Evolutionary conservation across 2,329 filamentous ascomycete species (phyloP).

Genomic region (Xylaria sp.): DNA sequence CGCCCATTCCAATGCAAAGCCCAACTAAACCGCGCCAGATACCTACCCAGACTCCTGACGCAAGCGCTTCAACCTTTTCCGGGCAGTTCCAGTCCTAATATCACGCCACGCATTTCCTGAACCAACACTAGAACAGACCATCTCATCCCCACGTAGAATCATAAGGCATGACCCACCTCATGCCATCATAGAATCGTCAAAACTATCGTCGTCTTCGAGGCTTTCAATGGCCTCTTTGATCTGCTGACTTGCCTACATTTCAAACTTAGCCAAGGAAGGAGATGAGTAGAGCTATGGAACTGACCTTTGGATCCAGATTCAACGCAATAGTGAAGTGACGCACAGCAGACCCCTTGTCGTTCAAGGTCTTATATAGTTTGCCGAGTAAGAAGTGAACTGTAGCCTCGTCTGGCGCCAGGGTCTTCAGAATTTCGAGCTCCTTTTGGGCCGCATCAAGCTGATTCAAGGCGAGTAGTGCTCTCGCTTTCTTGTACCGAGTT

Average conservation of each 20-base stretch:
- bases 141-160: conserved; percentile 18
- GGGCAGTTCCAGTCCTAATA: conserved; percentile 18
- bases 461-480: conserved; percentile 78
- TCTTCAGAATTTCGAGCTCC: conserved; percentile 87
- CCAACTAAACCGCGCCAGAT: conserved; percentile 28
- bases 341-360: conserved; percentile 80
- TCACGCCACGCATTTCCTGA: conserved; percentile 18
- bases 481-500: conserved; percentile 91
- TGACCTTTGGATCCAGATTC: conserved; percentile 94
- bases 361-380: conserved; percentile 75
- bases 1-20: conserved; percentile 40
- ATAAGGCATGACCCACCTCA: conserved; percentile 45
- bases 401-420: conserved; percentile 90
- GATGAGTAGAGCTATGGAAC: conserved; percentile 30
- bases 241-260: conserved; percentile 76
- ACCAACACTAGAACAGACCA: conserved; percentile 20
- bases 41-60: conserved; percentile 26
- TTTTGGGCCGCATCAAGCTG: conserved; percentile 74
- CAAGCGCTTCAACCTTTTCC: conserved; percentile 17
- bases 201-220: conserved; percentile 78
- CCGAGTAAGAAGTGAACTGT: conserved; percentile 96
- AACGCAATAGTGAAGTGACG: conserved; percentile 93
- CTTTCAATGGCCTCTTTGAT: conserved; percentile 98
- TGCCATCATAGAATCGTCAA: conserved; percentile 69
- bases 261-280: conserved; percentile 34